Percentiles rank a stretch among this genome's conserved stretches.
Conservation (phyloP, 768 basidiomycete genomes). For the Russula abietina region DNA sequence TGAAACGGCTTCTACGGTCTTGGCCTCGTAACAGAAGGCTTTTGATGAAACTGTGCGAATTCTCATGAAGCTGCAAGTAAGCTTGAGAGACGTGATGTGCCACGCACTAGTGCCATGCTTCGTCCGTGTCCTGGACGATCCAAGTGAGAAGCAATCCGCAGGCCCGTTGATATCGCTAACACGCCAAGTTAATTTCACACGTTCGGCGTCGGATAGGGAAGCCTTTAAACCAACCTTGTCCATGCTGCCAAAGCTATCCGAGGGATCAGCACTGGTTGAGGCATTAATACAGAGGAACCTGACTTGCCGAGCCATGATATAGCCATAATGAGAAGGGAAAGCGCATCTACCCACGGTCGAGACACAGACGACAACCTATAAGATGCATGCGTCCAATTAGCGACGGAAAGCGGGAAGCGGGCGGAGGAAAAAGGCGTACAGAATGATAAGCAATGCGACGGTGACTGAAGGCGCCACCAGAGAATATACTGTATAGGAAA, state of each 20-base stretch:
- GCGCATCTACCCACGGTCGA: slow-evolving; percentile 56
- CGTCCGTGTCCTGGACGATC: slow-evolving; percentile 39
- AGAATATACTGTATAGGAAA: slow-evolving; percentile 64
- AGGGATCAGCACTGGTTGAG: slow-evolving; percentile 7
- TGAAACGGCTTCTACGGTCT: slow-evolving; percentile 70
- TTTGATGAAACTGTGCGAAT: slow-evolving; percentile 43
- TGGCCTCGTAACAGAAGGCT: slow-evolving; percentile 72
- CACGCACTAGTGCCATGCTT: slow-evolving; percentile 51
- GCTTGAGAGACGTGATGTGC: neutral
- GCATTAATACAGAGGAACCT: neutral
- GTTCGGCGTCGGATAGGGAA: neutral
- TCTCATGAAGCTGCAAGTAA: slow-evolving; percentile 1
- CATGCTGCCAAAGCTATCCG: slow-evolving; percentile 65
- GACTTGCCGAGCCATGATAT: slow-evolving; percentile 67
- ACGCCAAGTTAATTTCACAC: neutral
- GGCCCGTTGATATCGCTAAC: slow-evolving; percentile 63
- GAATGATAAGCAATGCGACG: slow-evolving; percentile 22
- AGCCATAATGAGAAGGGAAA: slow-evolving; percentile 48
- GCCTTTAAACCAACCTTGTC: slow-evolving; percentile 14
- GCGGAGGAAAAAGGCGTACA: neutral
- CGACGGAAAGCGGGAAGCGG: neutral
- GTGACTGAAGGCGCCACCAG: slow-evolving; percentile 61
- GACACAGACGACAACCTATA: slow-evolving; percentile 62
- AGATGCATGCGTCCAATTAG: neutral
- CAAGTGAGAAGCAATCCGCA: slow-evolving; percentile 52